Percentiles rank a stretch among this genome's conserved stretches.
Evolutionary conservation across 495 filamentous ascomycete species (phyloP).

Genomic region (Talaromyces stipitatus): DNA sequence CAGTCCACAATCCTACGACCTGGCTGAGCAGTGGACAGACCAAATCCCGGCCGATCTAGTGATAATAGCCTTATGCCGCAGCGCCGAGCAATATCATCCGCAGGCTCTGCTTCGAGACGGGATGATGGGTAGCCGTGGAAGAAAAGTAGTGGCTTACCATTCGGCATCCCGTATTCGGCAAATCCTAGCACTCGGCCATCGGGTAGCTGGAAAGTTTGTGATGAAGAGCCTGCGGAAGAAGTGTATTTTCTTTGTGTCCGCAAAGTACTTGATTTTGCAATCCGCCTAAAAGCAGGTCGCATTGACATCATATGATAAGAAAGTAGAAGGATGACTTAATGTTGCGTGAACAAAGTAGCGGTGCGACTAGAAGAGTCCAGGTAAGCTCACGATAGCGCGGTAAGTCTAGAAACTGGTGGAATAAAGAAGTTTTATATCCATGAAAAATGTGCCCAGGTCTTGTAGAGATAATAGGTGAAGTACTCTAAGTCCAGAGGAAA

Average conservation of each 20-base stretch:
- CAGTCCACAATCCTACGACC: slow-evolving; percentile 30
- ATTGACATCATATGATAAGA: neutral
- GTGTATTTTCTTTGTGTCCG: neutral
- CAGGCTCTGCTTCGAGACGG: slow-evolving; percentile 27
- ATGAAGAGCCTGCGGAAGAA: neutral
- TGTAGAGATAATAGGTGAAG: no score
- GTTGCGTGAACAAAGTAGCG: neutral
- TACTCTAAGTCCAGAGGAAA: no score
- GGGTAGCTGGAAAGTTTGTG: slow-evolving; percentile 25
- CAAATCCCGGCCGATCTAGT: slow-evolving; percentile 37
- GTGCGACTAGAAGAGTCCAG: neutral
- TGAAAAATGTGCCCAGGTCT: no score
- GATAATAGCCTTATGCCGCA: slow-evolving; percentile 29
- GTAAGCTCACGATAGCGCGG: neutral
- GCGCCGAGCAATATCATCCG: slow-evolving; percentile 16
- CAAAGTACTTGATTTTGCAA: neutral
- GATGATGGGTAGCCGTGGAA: slow-evolving; percentile 39
- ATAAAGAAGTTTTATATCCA: neutral
- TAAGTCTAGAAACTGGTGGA: neutral
- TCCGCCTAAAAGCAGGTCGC: neutral
- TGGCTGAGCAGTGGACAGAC: slow-evolving; percentile 30
- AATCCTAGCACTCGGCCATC: slow-evolving; percentile 33
- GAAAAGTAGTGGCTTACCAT: slow-evolving; percentile 25
- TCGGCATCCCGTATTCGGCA: slow-evolving; percentile 30
- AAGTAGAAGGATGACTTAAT: neutral